These are phyloP conservation scores for Globisporangium iwayamae DNA, from an alignment of 352 stramenopile genomes.

Conservation along the genomic window DNA sequence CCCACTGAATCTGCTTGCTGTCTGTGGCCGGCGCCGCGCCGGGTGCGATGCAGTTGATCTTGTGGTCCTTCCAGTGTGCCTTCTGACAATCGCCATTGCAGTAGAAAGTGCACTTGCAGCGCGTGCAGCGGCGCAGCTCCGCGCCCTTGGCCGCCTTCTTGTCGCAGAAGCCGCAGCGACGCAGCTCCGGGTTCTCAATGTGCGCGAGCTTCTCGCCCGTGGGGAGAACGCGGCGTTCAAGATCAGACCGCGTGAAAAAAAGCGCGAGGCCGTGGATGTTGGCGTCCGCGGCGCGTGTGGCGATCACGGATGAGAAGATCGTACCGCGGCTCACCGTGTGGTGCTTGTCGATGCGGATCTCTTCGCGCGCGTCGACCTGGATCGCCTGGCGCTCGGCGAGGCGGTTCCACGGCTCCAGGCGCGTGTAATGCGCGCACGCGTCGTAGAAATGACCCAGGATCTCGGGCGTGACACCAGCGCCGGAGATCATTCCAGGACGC, in stretches of 20 bases:
- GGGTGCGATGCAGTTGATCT: conserved; percentile 65
- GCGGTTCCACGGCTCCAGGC: conserved; percentile 62
- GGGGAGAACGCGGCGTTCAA: conserved; percentile 72
- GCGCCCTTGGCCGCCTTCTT: conserved; percentile 54
- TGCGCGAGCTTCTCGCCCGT: conserved; percentile 61
- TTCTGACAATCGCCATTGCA: conserved; percentile 69
- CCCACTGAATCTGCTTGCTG: conserved; percentile 64
- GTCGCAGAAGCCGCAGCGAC: conserved; percentile 73
- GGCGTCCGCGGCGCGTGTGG: conserved; percentile 41
- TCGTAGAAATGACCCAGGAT: conserved; percentile 58
- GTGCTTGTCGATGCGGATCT: conserved; percentile 59
- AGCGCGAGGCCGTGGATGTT: conserved; percentile 75
- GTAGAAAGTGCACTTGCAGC: conserved; percentile 85
- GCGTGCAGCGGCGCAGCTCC: conserved; percentile 79
- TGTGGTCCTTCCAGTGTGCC: conserved; percentile 82
- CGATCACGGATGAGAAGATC: conserved; percentile 76
- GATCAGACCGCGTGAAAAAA: conserved; percentile 73
- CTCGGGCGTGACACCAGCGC: conserved; percentile 50
- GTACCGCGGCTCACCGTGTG: conserved; percentile 52
- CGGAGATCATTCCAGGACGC: conserved; percentile 55
- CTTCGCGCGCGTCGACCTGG: conserved; percentile 69
- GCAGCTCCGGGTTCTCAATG: conserved; percentile 67
- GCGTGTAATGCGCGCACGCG: conserved; percentile 58
- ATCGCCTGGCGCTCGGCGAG: conserved; percentile 76
- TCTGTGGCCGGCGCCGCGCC: conserved; percentile 22